Evolutionary conservation across 208 protist genomes (phyloP), one percentile per base, ranked within the genome.

Genomic region (Leishmania gerbilli): DNA sequence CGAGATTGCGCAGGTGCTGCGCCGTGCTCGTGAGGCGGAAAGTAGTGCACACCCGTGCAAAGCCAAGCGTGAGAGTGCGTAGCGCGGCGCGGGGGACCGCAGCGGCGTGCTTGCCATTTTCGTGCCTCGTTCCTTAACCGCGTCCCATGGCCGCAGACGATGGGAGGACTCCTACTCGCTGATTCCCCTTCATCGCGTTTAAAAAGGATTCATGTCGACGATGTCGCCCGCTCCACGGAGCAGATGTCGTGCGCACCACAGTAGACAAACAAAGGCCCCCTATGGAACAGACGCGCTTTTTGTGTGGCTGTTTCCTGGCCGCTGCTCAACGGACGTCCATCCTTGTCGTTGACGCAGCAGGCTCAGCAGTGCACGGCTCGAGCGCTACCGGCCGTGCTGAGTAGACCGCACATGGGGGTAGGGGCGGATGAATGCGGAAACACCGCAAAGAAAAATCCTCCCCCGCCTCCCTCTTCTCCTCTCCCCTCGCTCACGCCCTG

Each of bases 1-100:
- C 51, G 95, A 97, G 51, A 92, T 93, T 27, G 88, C 87, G 45
- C 80, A 86, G 71, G 86, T 69, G 53, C 86, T 93, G 62, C 68
- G 76, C 34, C 79, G 76, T 27, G 88, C 84, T 8, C 67, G 83
- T 34, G 82, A 85, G 31, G 56, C 24, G 15, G 8, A 51, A 81
- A 82, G 42, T 51, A 58, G 65, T 17, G 34, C 21, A 34, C 27
- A 68, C 62, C 31, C 9, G 62, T 5, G 62, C 27, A 40, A 40
- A 21, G 31, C 8, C 62, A 40, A 21, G 31, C 13, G 31, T 15
- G 15, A 68, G 62, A 24, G 62, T 21, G 31, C 42, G 11, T 40
- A 34, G 62, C 40, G 62, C 62, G 58, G 58, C n/a, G 27, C 2
- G 6, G 58, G 1, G 1, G 58, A 15, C 27, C 58, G 27, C n/a